These are phyloP conservation scores for Cercis canadensis DNA, from an alignment of 306 rosid genomes.

Conservation along the genomic window DNA sequence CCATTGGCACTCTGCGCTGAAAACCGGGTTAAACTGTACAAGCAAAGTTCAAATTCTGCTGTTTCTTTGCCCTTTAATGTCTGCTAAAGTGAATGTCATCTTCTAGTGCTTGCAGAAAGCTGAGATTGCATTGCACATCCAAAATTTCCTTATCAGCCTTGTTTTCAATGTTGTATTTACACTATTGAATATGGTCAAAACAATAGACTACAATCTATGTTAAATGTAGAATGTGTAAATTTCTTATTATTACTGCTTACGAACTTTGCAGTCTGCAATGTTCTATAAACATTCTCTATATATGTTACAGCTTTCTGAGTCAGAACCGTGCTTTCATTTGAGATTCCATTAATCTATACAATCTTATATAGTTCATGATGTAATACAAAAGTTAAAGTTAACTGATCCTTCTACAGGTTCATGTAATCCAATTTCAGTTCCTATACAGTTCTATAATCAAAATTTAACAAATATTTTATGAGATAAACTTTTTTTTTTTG, in stretches of 20 bases:
- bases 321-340: not conserved
- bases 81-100: not conserved
- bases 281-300: not conserved
- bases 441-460: no score
- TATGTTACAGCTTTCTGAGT: not conserved
- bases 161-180: slow-evolving; percentile 8
- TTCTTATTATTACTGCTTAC: not conserved
- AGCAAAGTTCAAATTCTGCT: not conserved
- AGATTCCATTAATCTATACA: not conserved
- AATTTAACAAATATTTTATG: no score
- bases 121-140: not conserved
- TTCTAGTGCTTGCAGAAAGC: slow-evolving; percentile 10
- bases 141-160: slow-evolving; percentile 24
- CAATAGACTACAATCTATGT: not conserved
- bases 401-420: no score
- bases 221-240: slow-evolving; percentile 4
- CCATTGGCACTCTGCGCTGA: no score
- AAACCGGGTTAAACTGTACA: no score
- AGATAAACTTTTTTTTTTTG: no score
- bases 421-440: no score
- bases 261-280: not conserved
- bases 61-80: slow-evolving; percentile 13
- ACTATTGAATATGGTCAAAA: not conserved
- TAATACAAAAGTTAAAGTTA: not conserved
- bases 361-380: no score